Evolutionary conservation across 2,329 filamentous ascomycete genomes (phyloP).

Genomic region (Colletotrichum sp.): DNA sequence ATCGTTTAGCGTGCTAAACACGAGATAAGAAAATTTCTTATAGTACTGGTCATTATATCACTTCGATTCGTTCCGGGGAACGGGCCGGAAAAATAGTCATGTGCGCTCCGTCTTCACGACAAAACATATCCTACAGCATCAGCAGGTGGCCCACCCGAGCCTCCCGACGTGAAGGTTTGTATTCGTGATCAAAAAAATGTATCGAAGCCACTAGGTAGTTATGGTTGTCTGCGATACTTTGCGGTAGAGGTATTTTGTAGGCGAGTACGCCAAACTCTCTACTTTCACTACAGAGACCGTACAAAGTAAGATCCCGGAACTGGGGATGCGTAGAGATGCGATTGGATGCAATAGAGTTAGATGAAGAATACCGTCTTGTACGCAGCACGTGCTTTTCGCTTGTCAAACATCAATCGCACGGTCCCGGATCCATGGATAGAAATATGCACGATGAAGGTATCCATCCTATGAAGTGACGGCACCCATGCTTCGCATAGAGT

Average conservation of each 20-base stretch:
- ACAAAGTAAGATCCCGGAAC: background rate
- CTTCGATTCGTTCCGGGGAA: accelerated
- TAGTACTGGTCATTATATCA: background rate
- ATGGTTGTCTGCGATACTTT: background rate
- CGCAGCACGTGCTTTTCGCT: background rate
- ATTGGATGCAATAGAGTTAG: background rate
- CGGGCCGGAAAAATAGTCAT: accelerated
- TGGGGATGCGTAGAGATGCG: background rate
- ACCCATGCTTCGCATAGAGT: background rate
- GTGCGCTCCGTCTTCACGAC: background rate
- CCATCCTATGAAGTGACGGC: background rate
- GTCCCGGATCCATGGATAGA: background rate
- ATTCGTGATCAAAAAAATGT: background rate
- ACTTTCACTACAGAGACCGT: background rate
- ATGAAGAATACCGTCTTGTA: background rate
- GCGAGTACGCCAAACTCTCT: background rate
- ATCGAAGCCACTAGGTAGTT: background rate
- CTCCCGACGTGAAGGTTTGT: background rate
- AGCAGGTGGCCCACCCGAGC: background rate
- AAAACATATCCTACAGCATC: background rate
- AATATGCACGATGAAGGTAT: background rate
- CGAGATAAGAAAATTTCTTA: accelerated
- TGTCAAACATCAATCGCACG: background rate
- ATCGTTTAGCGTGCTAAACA: accelerated
- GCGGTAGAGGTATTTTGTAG: background rate